These are phyloP conservation scores for Chlorella ohadii DNA, from an alignment of 139 green algal genomes.

Conservation along the genomic window DNA sequence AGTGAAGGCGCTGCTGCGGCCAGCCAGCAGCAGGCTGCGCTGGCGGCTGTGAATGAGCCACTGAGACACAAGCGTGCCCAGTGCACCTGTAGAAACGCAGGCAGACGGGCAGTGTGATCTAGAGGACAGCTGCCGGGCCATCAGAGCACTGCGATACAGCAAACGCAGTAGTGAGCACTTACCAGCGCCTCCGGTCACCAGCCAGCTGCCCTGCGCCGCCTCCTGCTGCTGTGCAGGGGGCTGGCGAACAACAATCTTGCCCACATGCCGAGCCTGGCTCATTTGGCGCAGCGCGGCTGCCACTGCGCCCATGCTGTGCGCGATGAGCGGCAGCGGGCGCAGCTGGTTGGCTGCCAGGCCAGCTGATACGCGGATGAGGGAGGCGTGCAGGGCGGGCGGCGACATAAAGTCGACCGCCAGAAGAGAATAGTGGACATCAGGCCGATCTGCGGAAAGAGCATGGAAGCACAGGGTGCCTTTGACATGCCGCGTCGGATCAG, in stretches of 20 bases:
- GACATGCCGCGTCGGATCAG: too few species aligned
- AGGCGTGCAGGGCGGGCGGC: constrained; percentile 49
- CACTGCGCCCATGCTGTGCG: constrained; percentile 57
- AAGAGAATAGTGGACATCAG: constrained; percentile 77
- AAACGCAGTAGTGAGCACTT: background rate
- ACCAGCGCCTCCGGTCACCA: constrained; percentile 21
- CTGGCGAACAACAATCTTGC: constrained; percentile 81
- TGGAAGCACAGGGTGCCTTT: too few species aligned
- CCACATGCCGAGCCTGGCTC: constrained; percentile 82
- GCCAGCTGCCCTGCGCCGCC: background rate
- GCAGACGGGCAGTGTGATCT: background rate
- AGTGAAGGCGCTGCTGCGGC: constrained; percentile 35
- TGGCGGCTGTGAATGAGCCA: constrained; percentile 42
- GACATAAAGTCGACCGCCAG: constrained; percentile 93
- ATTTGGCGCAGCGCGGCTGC: constrained; percentile 84
- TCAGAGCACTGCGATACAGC: too few species aligned
- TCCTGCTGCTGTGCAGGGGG: background rate
- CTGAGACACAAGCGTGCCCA: constrained; percentile 39
- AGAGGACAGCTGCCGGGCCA: too few species aligned
- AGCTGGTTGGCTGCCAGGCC: constrained; percentile 57
- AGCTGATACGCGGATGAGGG: constrained; percentile 43
- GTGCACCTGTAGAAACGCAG: background rate
- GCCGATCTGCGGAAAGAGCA: constrained; percentile 80
- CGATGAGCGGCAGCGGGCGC: constrained; percentile 54
- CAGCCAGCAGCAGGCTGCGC: constrained; percentile 24